Evolutionary conservation across 148 eudicot species (phyloP).

Genomic region (Chenopodium berlandieri): DNA sequence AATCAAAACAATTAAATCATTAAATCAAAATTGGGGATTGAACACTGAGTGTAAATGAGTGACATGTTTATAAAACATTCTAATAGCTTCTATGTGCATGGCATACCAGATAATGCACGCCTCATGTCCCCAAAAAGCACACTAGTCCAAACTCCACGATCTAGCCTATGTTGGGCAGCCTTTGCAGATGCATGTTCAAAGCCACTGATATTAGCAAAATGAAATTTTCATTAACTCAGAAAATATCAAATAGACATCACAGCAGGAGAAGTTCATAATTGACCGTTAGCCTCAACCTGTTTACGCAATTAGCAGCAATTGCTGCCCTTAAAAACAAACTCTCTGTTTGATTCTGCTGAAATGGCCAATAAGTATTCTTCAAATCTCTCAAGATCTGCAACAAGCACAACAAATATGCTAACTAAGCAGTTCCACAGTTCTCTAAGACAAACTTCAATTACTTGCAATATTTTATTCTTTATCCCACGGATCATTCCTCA

Average conservation of each 20-base stretch:
- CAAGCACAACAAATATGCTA: background rate
- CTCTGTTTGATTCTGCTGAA: conserved; percentile 58
- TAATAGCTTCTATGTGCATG: background rate
- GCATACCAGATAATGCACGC: conserved; percentile 79
- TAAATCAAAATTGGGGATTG: background rate
- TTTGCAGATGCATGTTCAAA: conserved; percentile 79
- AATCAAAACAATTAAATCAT: background rate
- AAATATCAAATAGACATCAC: conserved; percentile 12
- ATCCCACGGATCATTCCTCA: background rate
- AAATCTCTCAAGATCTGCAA: conserved; percentile 65
- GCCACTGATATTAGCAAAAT: conserved; percentile 39
- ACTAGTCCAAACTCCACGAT: conserved; percentile 94
- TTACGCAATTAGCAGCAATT: conserved; percentile 63
- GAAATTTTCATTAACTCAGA: conserved; percentile 12
- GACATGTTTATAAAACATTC: background rate
- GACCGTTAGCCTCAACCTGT: conserved; percentile 38
- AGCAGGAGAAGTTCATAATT: conserved; percentile 1
- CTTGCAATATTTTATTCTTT: background rate
- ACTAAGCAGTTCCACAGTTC: background rate
- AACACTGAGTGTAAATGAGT: background rate
- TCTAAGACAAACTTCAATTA: background rate
- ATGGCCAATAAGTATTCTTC: conserved; percentile 88
- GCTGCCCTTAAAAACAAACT: conserved; percentile 87
- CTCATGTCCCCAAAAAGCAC: conserved; percentile 86
- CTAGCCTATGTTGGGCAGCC: conserved; percentile 86